Evolutionary conservation across 2,329 filamentous ascomycete species (phyloP), one percentile per base, ranked within the genome.

Genomic region (Fusarium dlaminii): DNA sequence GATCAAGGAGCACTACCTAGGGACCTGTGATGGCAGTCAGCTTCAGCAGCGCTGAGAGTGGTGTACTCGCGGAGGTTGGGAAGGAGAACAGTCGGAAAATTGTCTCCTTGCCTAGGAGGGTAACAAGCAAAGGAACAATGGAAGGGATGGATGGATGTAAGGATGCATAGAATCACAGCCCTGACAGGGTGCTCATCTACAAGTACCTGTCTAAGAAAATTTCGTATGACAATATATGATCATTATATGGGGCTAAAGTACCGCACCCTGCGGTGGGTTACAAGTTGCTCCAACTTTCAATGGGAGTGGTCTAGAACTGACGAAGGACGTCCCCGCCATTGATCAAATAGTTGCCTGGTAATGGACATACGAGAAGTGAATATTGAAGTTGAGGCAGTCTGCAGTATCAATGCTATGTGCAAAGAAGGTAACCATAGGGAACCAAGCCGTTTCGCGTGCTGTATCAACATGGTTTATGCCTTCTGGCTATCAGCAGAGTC

Each of bases 211-310:
- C 82, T 78, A 63, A 78, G 63, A 52, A 77, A 81, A 79, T 76
- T 76, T 79, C 74, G 79, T 80, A 80, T 81, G 79, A 81, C 76
- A 76, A 77, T 83, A 82, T 81, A 77, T 77, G 57, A 20, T 73
- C 73, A 78, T 81, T 78, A 82, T 82, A 79, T 77, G 72, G 76
- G 66, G 74, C 70, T 59, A 64, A 83, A 79, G 81, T 82, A 81
- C 78, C 63, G 27, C 61, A 51, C 77, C 77, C 80, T 76, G 75
- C 75, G 62, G 34, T 55, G 27, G 24, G 51, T 14, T 40, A 37
- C 43, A 55, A 62, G 60, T 46, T 66, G 66, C 65, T 74, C 72
- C 75, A 74, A 66, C 68, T 66, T 68, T 68, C 52, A 68, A 46
- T 66, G 63, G 45, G 59, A 66, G 61, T 73, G 73, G 75, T 78